These are phyloP conservation scores for Iberis pinnata DNA, from an alignment of 345 rosid species.

Conservation along the genomic window DNA sequence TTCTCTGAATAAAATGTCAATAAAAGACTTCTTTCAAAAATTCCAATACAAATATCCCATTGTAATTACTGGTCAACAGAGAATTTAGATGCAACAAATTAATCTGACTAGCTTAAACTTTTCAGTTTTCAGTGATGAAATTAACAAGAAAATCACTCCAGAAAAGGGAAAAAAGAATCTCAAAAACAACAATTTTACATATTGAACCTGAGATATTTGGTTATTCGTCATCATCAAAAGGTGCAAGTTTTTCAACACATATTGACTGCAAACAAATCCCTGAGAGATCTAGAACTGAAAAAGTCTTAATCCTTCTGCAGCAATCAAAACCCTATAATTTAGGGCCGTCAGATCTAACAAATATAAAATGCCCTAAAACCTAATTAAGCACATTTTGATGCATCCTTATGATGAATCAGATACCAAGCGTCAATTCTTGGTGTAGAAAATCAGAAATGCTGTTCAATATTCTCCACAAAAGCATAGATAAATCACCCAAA, in stretches of 20 bases:
- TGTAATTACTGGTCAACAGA: no score
- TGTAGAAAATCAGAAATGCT: slow-evolving; percentile 16
- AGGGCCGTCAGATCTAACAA: slow-evolving; percentile 23
- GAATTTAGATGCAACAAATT: no score
- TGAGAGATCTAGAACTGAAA: no score
- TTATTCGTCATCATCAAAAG: neutral
- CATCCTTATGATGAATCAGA: neutral
- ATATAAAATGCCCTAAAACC: slow-evolving; percentile 13
- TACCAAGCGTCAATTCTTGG: no score
- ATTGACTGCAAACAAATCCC: neutral
- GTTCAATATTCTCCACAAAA: slow-evolving; percentile 10
- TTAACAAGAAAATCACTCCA: no score
- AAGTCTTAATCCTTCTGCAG: neutral
- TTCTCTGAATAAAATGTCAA: neutral
- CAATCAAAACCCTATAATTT: slow-evolving; percentile 22
- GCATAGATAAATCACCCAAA: neutral
- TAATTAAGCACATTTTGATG: slow-evolving; percentile 3
- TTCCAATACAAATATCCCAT: neutral
- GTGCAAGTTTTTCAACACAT: neutral
- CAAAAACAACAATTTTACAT: slow-evolving; percentile 16
- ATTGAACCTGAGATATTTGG: neutral
- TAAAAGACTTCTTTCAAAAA: neutral
- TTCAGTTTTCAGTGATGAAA: no score
- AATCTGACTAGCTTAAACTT: no score
- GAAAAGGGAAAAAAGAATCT: neutral